Evolutionary conservation across 202 grass and related monocot species (phyloP), one percentile per base, ranked within the genome.

Genomic region (Sporobolus alterniflorus): DNA sequence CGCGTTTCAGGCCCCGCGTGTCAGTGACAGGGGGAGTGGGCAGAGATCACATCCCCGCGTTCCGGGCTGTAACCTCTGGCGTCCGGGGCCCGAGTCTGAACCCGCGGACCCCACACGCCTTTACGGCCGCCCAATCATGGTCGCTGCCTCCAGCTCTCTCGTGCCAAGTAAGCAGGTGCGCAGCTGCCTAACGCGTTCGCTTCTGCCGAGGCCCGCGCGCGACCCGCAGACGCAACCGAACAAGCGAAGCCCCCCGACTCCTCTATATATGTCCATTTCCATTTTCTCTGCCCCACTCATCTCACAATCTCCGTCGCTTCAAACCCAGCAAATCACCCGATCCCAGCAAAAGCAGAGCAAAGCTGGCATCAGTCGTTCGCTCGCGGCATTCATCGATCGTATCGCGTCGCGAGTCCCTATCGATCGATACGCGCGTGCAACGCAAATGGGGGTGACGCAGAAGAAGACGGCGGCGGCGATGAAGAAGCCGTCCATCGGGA

Each of bases 401-500:
- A n/a, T n/a, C 51, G 36, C 36, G n/a, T n/a, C n/a, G 29, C 5
- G 47, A 52, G 21, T 22, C 44, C 7, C 15, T 12, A 5, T 18
- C 0, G n/a, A n/a, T 20, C 36, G 49, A 12, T 24, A 10, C 20
- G 2, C 15, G 13, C 25, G 69, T 70, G 0, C n/a, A n/a, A 16
- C 21, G 51, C 21, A n/a, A 18, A 56, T 69, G 72, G 82, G 10
- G 9, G 44, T 24, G 12, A 63, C 59, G 11, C 59, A 26, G 5
- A 59, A 17, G 11, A 69, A 39, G 57, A 46, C 46, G 11, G 77
- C 30, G 54, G 29, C 28, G 82, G 13, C 3, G 74, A 31, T 17
- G 25, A 73, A 60, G 64, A 89, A 64, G 59, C 17, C 77, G 75
- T 78, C 84, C 81, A 47, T 82, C 24, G 48, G 83, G 34, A 75